Evolutionary conservation across 129 eudicot species (phyloP), one percentile per base, ranked within the genome.

Genomic region (Daucus carota): DNA sequence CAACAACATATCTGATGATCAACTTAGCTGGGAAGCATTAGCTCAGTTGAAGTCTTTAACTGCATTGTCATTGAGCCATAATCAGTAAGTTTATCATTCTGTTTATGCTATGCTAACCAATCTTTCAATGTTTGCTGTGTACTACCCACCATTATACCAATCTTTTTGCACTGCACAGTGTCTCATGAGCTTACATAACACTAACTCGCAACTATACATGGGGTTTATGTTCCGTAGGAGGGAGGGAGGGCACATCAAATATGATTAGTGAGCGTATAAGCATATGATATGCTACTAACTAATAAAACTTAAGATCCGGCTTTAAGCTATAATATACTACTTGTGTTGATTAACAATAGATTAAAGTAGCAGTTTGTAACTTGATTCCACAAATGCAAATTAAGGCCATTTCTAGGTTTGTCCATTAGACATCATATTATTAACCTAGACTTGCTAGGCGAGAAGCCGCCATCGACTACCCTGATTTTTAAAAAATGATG

Each of bases 1-100:
- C 50, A 94, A 94, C 77, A 65, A 79, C 77, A 73, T 94, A 79
- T 26, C 80, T 31, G 93, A 94, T 65, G 86, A 83, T 59, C 89
- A 86, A 67, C 72, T 94, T n/a, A 79, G 86, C 87, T 94, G 99
- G 99, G 90, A 87, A 80, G 92, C 89, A 72, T 22, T 94, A 34
- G 72, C 89, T 6, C 79, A 79, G 17, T 79, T 94, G 78, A 91
- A 79, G 80, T 82, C 85, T 75, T 89, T 94, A 45, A 77, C 82
- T 20, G 62, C 82, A 76, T 81, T 94, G 63, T 87, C 96, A 74
- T 72, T 94, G 78, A 89, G 72, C 81, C 87, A 86, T 76, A 94
- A 94, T 83, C 80, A 83, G 99, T 94, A 88, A 78, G 97, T 47
- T 70, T 28, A 10, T 70, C 41, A 6, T 43, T 57, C 65, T 57